Conservation (phyloP, 2,329 filamentous ascomycete genomes). For the Talaromyces pinophilus region DNA sequence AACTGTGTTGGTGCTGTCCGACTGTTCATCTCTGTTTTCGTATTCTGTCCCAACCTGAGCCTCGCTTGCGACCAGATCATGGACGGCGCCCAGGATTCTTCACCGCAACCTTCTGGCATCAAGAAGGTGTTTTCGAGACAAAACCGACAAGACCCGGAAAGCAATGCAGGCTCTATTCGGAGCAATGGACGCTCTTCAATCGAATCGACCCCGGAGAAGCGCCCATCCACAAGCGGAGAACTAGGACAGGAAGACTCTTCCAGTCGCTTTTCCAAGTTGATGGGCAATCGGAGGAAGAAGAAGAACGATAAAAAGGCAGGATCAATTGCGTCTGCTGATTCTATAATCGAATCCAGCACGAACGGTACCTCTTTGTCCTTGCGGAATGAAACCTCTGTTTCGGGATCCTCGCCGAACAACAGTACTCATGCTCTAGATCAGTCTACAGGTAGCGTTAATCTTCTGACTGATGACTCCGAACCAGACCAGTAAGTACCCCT, state of each 20-base stretch:
- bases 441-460: constrained; percentile 29
- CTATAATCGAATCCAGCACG: not conserved
- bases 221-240: constrained; percentile 40
- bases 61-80: constrained; percentile 27
- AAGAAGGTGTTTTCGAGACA: constrained; percentile 39
- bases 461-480: constrained; percentile 43
- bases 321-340: constrained; percentile 17
- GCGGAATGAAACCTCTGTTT: constrained; percentile 29
- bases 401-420: constrained; percentile 30
- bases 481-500: constrained; percentile 41
- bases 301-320: constrained; percentile 37
- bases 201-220: constrained; percentile 42
- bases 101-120: constrained; percentile 36
- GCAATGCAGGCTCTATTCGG: constrained; percentile 33
- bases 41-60: not conserved
- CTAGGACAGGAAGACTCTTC: constrained; percentile 35
- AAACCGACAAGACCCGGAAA: constrained; percentile 39
- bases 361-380: constrained; percentile 24
- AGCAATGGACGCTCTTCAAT: constrained; percentile 42
- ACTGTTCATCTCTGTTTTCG: not conserved
- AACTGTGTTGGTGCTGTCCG: not conserved
- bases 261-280: constrained; percentile 55
- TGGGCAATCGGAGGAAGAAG: constrained; percentile 47
- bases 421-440: constrained; percentile 27
- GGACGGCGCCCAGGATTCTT: constrained; percentile 35